Conservation (phyloP, 2,329 filamentous ascomycete genomes). For the Didymella pinodella region DNA sequence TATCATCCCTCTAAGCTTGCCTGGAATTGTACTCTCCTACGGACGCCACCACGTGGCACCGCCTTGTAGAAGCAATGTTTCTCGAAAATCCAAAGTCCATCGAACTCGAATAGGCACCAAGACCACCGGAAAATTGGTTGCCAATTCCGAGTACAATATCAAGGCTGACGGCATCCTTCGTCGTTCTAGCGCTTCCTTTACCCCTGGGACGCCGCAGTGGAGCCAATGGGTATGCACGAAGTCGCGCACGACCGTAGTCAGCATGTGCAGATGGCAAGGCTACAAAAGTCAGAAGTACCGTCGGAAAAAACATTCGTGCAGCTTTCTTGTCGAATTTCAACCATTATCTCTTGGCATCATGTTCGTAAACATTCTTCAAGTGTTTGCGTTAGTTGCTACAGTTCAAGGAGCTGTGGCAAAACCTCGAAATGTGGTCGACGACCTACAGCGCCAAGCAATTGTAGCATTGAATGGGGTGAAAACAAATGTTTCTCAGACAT, state of each 20-base stretch:
- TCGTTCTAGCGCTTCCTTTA: neutral
- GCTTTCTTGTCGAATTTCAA: neutral
- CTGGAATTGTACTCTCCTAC: neutral
- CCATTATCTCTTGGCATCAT: neutral
- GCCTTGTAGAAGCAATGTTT: neutral
- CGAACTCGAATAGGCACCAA: neutral
- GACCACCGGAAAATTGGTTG: neutral
- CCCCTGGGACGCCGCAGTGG: slow-evolving; percentile 1
- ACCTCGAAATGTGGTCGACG: slow-evolving; percentile 18
- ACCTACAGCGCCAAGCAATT: slow-evolving; percentile 27
- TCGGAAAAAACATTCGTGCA: neutral
- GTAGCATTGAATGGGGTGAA: slow-evolving; percentile 19
- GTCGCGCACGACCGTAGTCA: slow-evolving; percentile 2
- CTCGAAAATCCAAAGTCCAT: neutral
- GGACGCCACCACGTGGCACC: no score
- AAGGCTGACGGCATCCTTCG: slow-evolving; percentile 3
- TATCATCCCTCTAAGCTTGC: neutral
- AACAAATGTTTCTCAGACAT: slow-evolving; percentile 14
- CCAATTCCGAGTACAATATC: neutral
- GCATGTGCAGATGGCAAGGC: neutral
- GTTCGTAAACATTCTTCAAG: slow-evolving; percentile 1
- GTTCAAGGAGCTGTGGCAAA: slow-evolving; percentile 19
- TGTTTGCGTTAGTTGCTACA: slow-evolving; percentile 21
- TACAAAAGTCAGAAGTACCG: neutral
- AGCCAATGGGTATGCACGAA: neutral